Percentiles rank a stretch among this genome's conserved stretches.
Conservation (phyloP, 164 flowering plant species). For the Vitis vinifera region DNA sequence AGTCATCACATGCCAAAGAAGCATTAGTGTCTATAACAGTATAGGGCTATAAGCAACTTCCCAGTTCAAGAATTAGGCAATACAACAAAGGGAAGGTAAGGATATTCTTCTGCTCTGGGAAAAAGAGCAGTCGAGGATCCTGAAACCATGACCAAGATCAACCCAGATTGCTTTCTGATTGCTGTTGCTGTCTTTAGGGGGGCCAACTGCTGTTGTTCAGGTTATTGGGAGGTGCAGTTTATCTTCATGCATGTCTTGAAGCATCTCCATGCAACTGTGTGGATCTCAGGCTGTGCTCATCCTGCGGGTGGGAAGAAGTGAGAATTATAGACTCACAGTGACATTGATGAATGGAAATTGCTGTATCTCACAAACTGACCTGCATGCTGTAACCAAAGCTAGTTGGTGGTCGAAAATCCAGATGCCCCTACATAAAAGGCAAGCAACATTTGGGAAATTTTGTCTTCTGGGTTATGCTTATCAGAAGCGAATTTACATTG, state of each 20-base stretch:
- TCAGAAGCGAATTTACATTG: no score
- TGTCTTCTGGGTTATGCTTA: not conserved
- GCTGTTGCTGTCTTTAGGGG: not conserved
- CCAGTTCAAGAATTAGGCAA: no score
- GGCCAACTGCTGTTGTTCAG: no score
- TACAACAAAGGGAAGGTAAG: no score
- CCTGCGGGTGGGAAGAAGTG: conserved; percentile 32
- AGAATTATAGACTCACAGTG: not conserved
- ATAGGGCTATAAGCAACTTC: no score
- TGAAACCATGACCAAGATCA: no score
- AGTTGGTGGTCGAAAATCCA: conserved; percentile 51
- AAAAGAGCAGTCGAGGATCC: no score
- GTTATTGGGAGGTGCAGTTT: not conserved
- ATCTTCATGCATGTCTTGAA: conserved; percentile 38
- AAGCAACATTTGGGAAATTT: not conserved
- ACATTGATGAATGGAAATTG: no score
- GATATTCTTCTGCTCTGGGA: no score
- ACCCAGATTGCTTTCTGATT: no score
- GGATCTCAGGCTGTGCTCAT: conserved; percentile 47
- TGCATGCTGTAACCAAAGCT: conserved; percentile 47
- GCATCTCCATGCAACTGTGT: conserved; percentile 42
- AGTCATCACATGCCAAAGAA: no score
- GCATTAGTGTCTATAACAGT: no score
- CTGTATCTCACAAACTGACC: conserved; percentile 23
- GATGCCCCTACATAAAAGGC: conserved; percentile 41